Base-by-base conservation (phyloP, 345 rosid genomes). In the Eucalyptus melliodora region DNA sequence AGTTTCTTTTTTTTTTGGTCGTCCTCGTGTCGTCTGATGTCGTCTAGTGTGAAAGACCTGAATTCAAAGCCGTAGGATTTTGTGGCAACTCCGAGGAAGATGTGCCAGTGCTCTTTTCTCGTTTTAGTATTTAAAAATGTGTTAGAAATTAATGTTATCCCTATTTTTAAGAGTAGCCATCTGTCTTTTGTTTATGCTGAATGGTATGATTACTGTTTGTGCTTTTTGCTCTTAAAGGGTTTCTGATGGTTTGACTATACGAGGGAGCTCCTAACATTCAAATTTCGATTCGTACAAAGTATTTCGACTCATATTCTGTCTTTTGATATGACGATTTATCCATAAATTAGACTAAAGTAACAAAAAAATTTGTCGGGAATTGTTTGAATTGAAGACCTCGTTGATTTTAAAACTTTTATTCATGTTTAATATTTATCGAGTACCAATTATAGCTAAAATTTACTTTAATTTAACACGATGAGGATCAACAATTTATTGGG, bases 81-180 rank as follows among this genome's bases (percentile, higher is more conserved):
- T 88, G 91, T 90, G 91, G 92, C 90, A 49, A 51, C 88, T 83
- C 88, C 93, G 91, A 90, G 93, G 93, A 90, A 90, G 90, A 93
- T 93, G 87, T 89, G 87, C n/a, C 62, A 86, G 55, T 50, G 1
- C 42, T 86, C 55, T 50, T 55, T 86, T 37, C 26, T 37, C 2
- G 83, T 37, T 40, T 40, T 77, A 77, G 47, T 21, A 44, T 11
- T 37, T 77, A 77, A 77, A 77, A 77, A 77, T 77, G 83, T 77
- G 83, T 77, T 77, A 77, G 83, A 40, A 37, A 37, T 77, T 77
- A 40, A 77, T 37, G 83, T 37, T 31, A 77, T 77, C 45, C 16
- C 47, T 77, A 77, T 37, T 77, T 72, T 37, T 37, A 77, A 77
- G 27, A 11, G 16, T 42, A 19, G 45, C 45, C 83, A 72, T 19